Evolutionary conservation across 192 early-diverging fungal genomes (phyloP).

Genomic region (Oehlia diaphana): DNA sequence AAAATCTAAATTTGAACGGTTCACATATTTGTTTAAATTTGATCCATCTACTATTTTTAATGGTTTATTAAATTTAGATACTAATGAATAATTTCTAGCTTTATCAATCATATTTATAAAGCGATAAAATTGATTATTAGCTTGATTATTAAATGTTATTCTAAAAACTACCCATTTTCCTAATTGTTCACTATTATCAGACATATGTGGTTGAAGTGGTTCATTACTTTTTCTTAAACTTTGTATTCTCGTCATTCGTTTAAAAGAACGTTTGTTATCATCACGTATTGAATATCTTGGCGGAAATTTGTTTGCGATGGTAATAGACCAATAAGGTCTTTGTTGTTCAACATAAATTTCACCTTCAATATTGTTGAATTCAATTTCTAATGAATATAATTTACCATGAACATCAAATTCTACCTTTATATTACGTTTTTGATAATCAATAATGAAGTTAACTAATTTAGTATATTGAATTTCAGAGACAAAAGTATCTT

Average conservation of each 20-base stretch:
- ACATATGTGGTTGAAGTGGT: constrained; percentile 33
- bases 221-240: neutral
- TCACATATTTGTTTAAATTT: constrained; percentile 10
- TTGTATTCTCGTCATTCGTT: constrained; percentile 37
- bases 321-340: constrained; percentile 20
- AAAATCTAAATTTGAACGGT: constrained; percentile 29
- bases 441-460: constrained; percentile 29
- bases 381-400: constrained; percentile 30
- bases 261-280: constrained; percentile 19
- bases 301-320: constrained; percentile 43
- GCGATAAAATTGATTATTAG: neutral
- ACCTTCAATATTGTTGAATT: constrained; percentile 39
- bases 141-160: constrained; percentile 4
- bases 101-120: constrained; percentile 25
- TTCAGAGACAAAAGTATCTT: constrained; percentile 32
- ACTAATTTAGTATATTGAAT: constrained; percentile 1
- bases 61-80: neutral
- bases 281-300: constrained; percentile 41
- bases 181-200: constrained; percentile 34
- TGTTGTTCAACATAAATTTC: constrained; percentile 31
- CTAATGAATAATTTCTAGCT: constrained; percentile 38
- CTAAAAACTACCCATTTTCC: constrained; percentile 49
- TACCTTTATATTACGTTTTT: constrained; percentile 28
- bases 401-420: constrained; percentile 27
- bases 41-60: neutral